Evolutionary conservation across 2,329 filamentous ascomycete species (phyloP), one percentile per base, ranked within the genome.

Genomic region (Talaromyces atroroseus): DNA sequence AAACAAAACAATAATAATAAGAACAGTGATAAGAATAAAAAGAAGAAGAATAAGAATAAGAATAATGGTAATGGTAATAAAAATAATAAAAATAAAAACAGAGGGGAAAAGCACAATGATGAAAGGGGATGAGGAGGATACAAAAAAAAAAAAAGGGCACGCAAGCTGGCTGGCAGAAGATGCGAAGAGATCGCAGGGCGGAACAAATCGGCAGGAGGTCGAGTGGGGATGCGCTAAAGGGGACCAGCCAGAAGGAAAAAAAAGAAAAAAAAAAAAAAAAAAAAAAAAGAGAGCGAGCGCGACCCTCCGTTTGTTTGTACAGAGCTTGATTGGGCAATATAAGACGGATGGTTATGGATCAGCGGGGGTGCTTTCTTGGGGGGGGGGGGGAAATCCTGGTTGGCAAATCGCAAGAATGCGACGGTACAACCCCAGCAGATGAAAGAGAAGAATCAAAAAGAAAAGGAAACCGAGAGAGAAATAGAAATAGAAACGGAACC

Each of bases 271-370:
- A 57, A 59, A 55, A 45, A 50, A 47, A 40, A 57, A 53, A 44
- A 38, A 32, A 45, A 42, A 34, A 36, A 46, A 24, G 36, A 46
- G 54, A 57, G 49, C 49, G 48, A 46, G 21, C n/a, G 57, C 52
- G 59, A 61, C 20, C 38, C 36, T 29, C 47, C 58, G 59, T 59
- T 59, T 58, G 26, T 56, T 48, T 45, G 52, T 49, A 45, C 36
- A 46, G 49, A 59, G 55, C 56, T 54, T 62, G 61, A 64, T 63
- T 64, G 61, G 61, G 56, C 54, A 46, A 46, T 26, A 18, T 14
- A n/a, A 20, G 18, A 23, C 26, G 24, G 26, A 20, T 10, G 20
- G 36, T 29, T 18, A 44, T 49, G 52, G 52, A 38, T 40, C 52
- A 14, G 44, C 21, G 52, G 44, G n/a, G 45, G 50, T 45, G 40